Conservation (phyloP, 495 filamentous ascomycete species). For the Gamarada debralockiae region DNA sequence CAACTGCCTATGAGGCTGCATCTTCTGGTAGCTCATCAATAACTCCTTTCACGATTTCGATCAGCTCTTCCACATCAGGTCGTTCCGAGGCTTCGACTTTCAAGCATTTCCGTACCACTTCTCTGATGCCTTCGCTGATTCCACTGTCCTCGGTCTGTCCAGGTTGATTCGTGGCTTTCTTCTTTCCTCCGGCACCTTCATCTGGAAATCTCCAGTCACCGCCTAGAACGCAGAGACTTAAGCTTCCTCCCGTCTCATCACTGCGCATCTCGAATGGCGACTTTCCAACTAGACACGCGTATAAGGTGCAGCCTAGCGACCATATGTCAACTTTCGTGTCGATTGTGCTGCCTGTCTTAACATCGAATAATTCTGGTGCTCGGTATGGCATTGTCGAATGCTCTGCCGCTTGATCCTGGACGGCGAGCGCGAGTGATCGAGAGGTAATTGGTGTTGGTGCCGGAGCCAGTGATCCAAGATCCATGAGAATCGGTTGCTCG, state of each 20-base stretch:
- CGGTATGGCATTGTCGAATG: constrained; percentile 98
- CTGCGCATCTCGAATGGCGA: constrained; percentile 92
- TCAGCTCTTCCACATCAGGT: constrained; percentile 88
- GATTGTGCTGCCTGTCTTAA: constrained; percentile 86
- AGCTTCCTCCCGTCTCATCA: constrained; percentile 91
- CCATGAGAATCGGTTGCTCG: constrained; percentile 91
- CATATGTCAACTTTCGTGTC: constrained; percentile 99
- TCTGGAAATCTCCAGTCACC: constrained; percentile 95
- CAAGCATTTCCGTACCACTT: constrained; percentile 83
- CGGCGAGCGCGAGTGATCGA: constrained; percentile 81
- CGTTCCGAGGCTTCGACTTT: constrained; percentile 89
- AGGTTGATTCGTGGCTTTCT: constrained; percentile 33
- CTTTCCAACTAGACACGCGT: constrained; percentile 92
- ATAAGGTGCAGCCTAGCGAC: constrained; percentile 94
- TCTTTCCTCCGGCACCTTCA: constrained; percentile 55
- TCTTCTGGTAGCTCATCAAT: constrained; percentile 71
- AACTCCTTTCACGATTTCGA: constrained; percentile 70
- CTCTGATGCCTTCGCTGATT: constrained; percentile 75
- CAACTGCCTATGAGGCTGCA: constrained; percentile 14
- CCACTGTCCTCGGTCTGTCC: constrained; percentile 28
- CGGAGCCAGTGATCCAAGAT: constrained; percentile 86
- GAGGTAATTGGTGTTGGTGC: constrained; percentile 92
- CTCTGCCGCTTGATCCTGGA: constrained; percentile 92
- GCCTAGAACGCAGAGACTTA: constrained; percentile 86
- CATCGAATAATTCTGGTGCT: constrained; percentile 95